Evolutionary conservation across 768 basidiomycete species (phyloP), one percentile per base, ranked within the genome.

Genomic region (Fistulinella prunicolor): DNA sequence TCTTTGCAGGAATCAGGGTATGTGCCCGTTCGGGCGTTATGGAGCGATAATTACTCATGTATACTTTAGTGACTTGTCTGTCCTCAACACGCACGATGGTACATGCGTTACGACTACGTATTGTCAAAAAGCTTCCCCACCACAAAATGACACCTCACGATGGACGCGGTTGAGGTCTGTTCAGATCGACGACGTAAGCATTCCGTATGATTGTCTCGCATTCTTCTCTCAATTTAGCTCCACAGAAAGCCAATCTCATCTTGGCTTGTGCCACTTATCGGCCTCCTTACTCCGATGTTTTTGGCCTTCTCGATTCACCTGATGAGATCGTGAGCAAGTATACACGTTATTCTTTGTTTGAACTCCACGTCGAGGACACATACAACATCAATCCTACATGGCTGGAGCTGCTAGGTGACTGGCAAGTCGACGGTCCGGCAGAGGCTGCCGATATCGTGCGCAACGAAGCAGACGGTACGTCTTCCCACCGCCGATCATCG

Each of bases 1-100:
- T 77, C 77, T 20, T 64, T 91, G 34, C 83, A 84, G 42, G 74
- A 80, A 55, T 73, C 78, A 35, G 89, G 89, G 89, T 89, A 59
- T 60, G 73, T 63, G 13, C 4, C 7, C 13, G n/a, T n/a, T 29
- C 13, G 29, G 28, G 14, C 24, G 21, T 43, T 37, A 21, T 38
- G 45, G 17, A 26, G n/a, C 10, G 20, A 26, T 14, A 28, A 41
- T 46, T 37, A 53, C 44, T 51, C 42, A 55, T 36, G 9, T 26
- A 26, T 44, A 19, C 12, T 48, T 36, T 49, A 88, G 86, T 12
- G 64, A 77, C 48, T 59, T 89, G 17, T 77, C 75, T 21, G 63
- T 83, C 1, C 75, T 80, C 44, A 73, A 79, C 9, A 64, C 71
- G 0, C 58, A 68, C n/a, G 89, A 89, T 53, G 75, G 77, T 6